Conservation (phyloP, 805 yeast species). For the Blastobotrys robertii region DNA sequence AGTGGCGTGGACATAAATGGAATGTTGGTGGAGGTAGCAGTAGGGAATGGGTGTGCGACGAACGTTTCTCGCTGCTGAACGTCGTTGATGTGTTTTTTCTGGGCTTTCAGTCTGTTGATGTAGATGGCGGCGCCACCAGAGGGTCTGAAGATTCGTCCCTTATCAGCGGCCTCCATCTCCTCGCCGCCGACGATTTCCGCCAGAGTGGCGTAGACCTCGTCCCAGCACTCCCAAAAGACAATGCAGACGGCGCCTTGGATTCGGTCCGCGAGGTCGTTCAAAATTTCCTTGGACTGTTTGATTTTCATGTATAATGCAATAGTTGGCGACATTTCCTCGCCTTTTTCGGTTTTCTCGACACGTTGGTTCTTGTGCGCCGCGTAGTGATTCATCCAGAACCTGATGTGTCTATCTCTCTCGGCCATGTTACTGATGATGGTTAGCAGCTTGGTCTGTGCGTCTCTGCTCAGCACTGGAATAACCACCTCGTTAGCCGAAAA, state of each 20-base stretch:
- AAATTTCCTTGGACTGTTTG: constrained; percentile 17
- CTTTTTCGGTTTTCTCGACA: constrained; percentile 6
- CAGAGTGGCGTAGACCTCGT: constrained; percentile 22
- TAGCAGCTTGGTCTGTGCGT: constrained; percentile 14
- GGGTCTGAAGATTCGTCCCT: constrained; percentile 24
- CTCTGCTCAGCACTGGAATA: constrained; percentile 9
- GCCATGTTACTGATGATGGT: constrained; percentile 14
- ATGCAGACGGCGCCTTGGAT: constrained; percentile 23
- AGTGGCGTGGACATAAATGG: not conserved
- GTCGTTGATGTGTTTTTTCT: constrained; percentile 15
- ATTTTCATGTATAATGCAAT: constrained; percentile 14
- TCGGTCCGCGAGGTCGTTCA: constrained; percentile 21
- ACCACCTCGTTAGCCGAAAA: not conserved
- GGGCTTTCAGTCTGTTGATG: constrained; percentile 17
- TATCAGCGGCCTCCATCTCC: constrained; percentile 18
- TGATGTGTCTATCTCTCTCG: constrained; percentile 15
- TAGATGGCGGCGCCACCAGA: constrained; percentile 26
- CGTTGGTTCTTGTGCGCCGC: not conserved
- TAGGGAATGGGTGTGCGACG: not conserved
- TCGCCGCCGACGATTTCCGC: constrained; percentile 21
- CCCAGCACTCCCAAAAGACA: constrained; percentile 29
- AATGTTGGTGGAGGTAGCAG: not conserved
- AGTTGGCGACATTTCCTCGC: constrained; percentile 9
- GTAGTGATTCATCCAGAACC: constrained; percentile 20
- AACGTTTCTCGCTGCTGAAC: constrained; percentile 13